These are phyloP conservation scores for Salvia hispanica DNA, from an alignment of 257 asterid genomes.

Conservation along the genomic window DNA sequence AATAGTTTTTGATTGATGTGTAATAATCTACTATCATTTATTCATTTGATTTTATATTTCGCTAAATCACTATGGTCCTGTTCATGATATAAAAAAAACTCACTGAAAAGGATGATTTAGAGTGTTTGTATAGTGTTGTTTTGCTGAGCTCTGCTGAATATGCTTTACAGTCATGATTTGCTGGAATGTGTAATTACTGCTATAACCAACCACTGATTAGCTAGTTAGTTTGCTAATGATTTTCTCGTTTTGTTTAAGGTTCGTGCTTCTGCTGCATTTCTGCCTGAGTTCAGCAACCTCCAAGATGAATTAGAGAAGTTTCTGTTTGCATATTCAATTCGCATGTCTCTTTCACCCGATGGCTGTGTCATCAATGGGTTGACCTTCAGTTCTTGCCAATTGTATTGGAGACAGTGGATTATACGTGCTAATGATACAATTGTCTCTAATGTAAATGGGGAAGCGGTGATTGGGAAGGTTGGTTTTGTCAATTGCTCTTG, in stretches of 20 bases:
- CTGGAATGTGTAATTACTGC: too few relatives aligned
- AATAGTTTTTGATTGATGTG: too few relatives aligned
- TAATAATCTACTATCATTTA: too few relatives aligned
- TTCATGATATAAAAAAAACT: too few relatives aligned
- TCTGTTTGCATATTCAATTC: conserved; percentile 76
- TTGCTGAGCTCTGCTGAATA: too few relatives aligned
- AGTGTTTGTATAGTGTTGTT: too few relatives aligned
- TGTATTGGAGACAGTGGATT: conserved; percentile 84
- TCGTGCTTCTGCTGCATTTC: conserved; percentile 85
- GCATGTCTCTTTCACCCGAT: conserved; percentile 74
- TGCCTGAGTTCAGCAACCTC: conserved; percentile 78
- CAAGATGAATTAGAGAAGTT: conserved; percentile 53
- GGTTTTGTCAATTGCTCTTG: conserved; percentile 20
- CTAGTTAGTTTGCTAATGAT: too few relatives aligned
- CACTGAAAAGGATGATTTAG: too few relatives aligned
- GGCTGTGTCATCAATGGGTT: conserved; percentile 72
- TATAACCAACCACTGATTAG: too few relatives aligned
- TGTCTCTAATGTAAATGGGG: conserved; percentile 61
- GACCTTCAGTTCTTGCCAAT: conserved; percentile 70
- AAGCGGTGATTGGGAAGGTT: conserved; percentile 94
- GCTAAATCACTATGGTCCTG: too few relatives aligned
- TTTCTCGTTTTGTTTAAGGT: conserved; percentile 46
- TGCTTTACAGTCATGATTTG: too few relatives aligned
- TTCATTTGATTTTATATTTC: too few relatives aligned
- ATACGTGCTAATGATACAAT: conserved; percentile 57